Evolutionary conservation across 23 red algal species (phyloP).

Genomic region (Gracilaria domingensis): DNA sequence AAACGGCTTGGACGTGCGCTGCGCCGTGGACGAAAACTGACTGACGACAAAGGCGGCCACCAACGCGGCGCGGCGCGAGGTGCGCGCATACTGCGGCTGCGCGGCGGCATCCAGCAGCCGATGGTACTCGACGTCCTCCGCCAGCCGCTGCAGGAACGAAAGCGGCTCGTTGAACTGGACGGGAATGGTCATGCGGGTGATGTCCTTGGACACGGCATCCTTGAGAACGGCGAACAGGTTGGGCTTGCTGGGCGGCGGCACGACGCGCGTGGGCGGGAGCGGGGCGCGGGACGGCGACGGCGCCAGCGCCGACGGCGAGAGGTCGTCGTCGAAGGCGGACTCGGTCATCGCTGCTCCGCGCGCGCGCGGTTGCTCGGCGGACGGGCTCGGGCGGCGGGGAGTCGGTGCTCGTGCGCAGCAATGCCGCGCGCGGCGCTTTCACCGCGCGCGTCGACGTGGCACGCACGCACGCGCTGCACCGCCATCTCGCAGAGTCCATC

Average conservation of each 20-base stretch:
- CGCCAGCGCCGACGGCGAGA: not conserved
- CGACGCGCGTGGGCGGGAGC: not conserved
- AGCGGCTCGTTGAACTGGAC: conserved; percentile 97
- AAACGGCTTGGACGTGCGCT: conserved; percentile 86
- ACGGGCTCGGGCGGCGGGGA: too few species aligned
- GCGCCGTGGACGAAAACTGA: conserved; percentile 87
- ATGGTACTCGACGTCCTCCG: conserved; percentile 91
- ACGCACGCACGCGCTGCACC: too few species aligned
- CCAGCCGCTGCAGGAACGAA: conserved; percentile 92
- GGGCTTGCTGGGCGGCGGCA: conserved; percentile 35
- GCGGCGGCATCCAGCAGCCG: conserved; percentile 85
- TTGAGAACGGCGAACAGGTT: conserved; percentile 84
- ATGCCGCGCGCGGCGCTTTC: not conserved
- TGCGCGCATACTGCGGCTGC: conserved; percentile 26
- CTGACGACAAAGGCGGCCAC: conserved; percentile 82
- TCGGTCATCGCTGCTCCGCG: not conserved
- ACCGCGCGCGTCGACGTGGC: not conserved
- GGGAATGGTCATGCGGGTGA: conserved; percentile 88
- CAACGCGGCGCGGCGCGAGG: conserved; percentile 70
- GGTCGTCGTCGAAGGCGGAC: conserved; percentile 16
- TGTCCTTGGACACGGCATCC: conserved; percentile 89
- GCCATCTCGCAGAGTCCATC: too few species aligned
- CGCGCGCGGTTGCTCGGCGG: too few species aligned
- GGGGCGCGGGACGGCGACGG: conserved; percentile 31
- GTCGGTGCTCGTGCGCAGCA: not conserved